Base-by-base conservation (phyloP, 1,284 basidiomycete species). In the Fistulinella cinereoalba region DNA sequence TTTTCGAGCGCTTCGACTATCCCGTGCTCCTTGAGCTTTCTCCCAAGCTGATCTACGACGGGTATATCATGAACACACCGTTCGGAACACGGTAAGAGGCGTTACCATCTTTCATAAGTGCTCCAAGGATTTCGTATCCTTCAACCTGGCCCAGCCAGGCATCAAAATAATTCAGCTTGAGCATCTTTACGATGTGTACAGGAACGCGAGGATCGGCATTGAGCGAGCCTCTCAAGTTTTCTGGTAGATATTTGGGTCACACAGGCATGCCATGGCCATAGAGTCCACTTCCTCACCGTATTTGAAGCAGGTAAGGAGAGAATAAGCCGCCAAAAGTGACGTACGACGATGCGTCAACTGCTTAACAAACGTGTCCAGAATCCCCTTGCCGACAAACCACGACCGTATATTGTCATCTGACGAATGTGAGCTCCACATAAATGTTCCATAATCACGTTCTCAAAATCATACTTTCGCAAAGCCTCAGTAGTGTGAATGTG, bases 41-140 rank as follows among this genome's bases (percentile, higher is more conserved):
- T 16, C 11, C 3, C n/a, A 16, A 29, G 28, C 15, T 13, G 8
- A 29, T 9, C 28, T 29, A 29, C 4, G 15, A 13, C 13, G 4
- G 11, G 12, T 16, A 16, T 6, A 16, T 32, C 31, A 16, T 15
- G 6, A 32, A 11, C n/a, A 3, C n/a, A 32, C 25, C 12, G 13
- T 12, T 29, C 4, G 4, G 8, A 13, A 29, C 1, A 15, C 15
- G 12, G 12, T 29, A 10, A 13, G 15, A 13, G 12, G 4, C 11
- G n/a, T 50, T 34, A 52, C 51, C 44, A 4, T 51, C 13, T 27
- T 43, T 36, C 43, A 53, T 47, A 13, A 53, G 23, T 13, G 34
- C 34, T 5, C 32, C 13, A 12, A 53, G 49, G 16, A 53, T 45
- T 15, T 41, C 45, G 16, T 47, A 51, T 16, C 51, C 49, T 27